phyloP scores from a whole-genome alignment of 768 basidiomycete species.

The Trichaptum fuscoviolaceum region DNA sequence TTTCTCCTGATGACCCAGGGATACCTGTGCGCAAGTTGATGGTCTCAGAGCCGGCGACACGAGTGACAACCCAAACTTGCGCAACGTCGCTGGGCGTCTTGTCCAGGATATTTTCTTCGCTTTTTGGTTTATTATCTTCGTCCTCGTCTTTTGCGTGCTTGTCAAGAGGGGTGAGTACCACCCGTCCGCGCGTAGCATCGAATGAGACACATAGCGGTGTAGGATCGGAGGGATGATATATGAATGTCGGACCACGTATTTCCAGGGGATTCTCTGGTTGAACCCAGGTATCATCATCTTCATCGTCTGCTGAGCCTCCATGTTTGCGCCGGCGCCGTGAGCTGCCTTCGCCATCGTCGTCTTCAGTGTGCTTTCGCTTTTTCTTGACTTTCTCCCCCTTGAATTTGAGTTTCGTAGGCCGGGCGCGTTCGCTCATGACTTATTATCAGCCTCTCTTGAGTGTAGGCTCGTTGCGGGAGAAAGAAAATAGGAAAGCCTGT shows the following conservation, averaged over 20 bases:
- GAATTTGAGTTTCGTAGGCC: conserved; percentile 77
- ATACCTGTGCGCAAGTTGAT: conserved; percentile 78
- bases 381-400: conserved; percentile 85
- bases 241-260: conserved; percentile 85
- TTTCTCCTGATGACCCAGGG: conserved; percentile 52
- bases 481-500: too few relatives aligned
- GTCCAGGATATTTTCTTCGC: conserved; percentile 38
- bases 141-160: conserved; percentile 45
- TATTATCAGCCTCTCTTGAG: background rate
- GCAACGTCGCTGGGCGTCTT: conserved; percentile 75
- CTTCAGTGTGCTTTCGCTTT: conserved; percentile 65
- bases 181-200: conserved; percentile 67
- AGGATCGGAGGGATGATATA: conserved; percentile 77
- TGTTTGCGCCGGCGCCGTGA: conserved; percentile 41
- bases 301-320: conserved; percentile 34
- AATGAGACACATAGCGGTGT: conserved; percentile 72
- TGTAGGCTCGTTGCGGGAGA: too few relatives aligned
- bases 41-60: conserved; percentile 76
- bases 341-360: conserved; percentile 40
- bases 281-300: conserved; percentile 77
- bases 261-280: conserved; percentile 63
- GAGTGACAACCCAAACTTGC: conserved; percentile 89
- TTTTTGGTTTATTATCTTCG: conserved; percentile 28
- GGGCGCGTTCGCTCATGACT: conserved; percentile 30
- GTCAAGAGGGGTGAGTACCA: conserved; percentile 61